Conservation (phyloP, 2,329 filamentous ascomycete species). For the Paraphaeosphaeria sporulosa region DNA sequence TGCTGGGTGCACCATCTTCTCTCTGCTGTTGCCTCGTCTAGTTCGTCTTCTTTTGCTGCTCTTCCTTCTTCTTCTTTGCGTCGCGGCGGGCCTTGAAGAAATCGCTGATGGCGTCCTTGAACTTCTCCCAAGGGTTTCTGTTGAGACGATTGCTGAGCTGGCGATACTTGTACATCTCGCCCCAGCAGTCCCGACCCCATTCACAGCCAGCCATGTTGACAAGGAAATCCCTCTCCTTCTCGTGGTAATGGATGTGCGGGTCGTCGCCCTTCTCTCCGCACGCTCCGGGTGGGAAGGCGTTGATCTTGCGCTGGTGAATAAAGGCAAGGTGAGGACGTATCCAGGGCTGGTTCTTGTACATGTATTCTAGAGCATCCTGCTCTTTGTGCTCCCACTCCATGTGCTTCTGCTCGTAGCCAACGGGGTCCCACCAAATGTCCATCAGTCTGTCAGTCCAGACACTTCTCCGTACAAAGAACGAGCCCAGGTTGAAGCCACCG, state of each 20-base stretch:
- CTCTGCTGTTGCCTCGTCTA: constrained; percentile 12
- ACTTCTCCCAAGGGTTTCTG: constrained; percentile 78
- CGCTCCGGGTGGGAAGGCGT: constrained; percentile 90
- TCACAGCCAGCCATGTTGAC: constrained; percentile 99
- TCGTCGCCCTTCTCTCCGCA: constrained; percentile 82
- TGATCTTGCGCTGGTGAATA: constrained; percentile 88
- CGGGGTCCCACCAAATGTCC: constrained; percentile 98
- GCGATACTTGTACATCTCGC: constrained; percentile 95
- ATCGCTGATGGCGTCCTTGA: constrained; percentile 57
- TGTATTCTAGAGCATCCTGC: constrained; percentile 90
- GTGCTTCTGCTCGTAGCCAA: constrained; percentile 96
- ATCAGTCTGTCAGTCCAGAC: constrained; percentile 90
- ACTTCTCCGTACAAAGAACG: constrained; percentile 88
- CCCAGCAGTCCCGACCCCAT: constrained; percentile 97
- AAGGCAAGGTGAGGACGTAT: constrained; percentile 88
- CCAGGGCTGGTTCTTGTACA: constrained; percentile 93
- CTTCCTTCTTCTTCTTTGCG: constrained; percentile 38
- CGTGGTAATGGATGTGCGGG: constrained; percentile 81
- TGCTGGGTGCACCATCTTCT: constrained; percentile 14
- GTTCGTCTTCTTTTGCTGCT: constrained; percentile 26
- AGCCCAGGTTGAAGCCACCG: constrained; percentile 93
- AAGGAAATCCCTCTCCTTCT: constrained; percentile 86
- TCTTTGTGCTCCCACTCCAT: constrained; percentile 99
- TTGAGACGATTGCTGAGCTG: constrained; percentile 91
- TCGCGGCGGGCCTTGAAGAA: constrained; percentile 41